Evolutionary conservation across 2,329 filamentous ascomycete species (phyloP), one percentile per base, ranked within the genome.

Genomic region (Fusarium praegraminearum): DNA sequence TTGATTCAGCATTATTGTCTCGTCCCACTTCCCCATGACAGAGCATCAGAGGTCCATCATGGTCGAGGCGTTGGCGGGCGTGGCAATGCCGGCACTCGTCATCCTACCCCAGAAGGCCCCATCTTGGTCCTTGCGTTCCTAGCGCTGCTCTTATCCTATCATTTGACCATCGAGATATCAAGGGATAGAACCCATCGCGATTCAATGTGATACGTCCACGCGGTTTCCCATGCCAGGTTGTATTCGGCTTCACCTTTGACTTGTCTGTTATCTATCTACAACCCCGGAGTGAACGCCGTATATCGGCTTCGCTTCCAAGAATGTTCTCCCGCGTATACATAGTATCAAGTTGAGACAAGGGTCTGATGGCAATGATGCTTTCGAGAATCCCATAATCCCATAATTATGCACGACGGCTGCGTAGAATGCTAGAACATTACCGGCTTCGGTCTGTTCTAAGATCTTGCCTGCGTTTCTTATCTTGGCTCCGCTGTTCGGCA

Each of bases 141-240:
- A 70, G 62, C 43, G 52, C 41, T 50, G 20, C 47, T 62, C 53
- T 51, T 46, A 26, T 57, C 56, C 57, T 66, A 69, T 69, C 67
- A 70, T 67, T 69, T 69, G 67, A 70, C 62, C 67, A 53, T 56
- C 62, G 43, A 55, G 40, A 56, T 66, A 41, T 46, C 50, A 61
- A 58, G 44, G 62, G 55, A 60, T 43, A 32, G 35, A 35, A 35
- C 8, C 47, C 43, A 64, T 64, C 33, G 36, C 60, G 40, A 65
- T 65, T 38, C 60, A 64, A 40, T 52, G 33, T 41, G 49, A 52
- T 52, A 52, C 49, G 49, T n/a, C 24, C 62, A 18, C 52, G 28
- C 62, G 62, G 62, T 46, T 38, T 26, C 11, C 15, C 20, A 38
- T 41, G 22, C 62, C 47, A 43, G 49, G 24, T 22, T 41, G n/a